phyloP scores from a whole-genome alignment of 2,329 filamentous ascomycete species.

The Colletotrichum godetiae region DNA sequence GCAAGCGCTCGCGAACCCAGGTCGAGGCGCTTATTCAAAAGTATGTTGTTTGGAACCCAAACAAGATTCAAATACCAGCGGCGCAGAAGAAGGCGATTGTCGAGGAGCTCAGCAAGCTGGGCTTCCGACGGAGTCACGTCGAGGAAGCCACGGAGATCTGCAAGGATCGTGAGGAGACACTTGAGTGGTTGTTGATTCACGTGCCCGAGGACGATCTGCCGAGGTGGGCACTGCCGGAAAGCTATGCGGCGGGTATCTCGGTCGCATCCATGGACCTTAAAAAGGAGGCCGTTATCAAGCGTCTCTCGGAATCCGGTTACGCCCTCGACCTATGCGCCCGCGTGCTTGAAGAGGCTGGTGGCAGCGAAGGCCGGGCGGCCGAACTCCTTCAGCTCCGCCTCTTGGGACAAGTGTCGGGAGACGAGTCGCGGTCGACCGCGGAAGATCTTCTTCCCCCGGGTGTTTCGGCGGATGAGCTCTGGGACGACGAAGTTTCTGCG shows the following conservation, averaged over 20 bases:
- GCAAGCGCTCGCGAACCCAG: constrained; percentile 79
- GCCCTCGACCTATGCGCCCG: constrained; percentile 85
- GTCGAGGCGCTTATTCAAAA: constrained; percentile 84
- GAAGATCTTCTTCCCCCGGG: constrained; percentile 32
- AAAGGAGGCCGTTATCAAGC: constrained; percentile 83
- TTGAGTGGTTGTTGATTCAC: constrained; percentile 97
- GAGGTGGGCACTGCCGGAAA: constrained; percentile 89
- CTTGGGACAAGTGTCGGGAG: constrained; percentile 22
- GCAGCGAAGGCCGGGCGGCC: constrained; percentile 82
- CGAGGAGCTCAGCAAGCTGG: constrained; percentile 80
- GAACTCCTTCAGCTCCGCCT: constrained; percentile 75
- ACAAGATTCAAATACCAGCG: constrained; percentile 74
- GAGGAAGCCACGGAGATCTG: constrained; percentile 89
- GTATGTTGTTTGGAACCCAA: constrained; percentile 88
- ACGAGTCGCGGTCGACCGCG: constrained; percentile 26
- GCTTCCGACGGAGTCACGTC: constrained; percentile 89
- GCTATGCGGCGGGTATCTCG: constrained; percentile 89
- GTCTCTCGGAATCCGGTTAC: constrained; percentile 86
- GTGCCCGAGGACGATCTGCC: constrained; percentile 98
- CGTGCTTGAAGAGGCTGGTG: constrained; percentile 75
- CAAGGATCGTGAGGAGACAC: constrained; percentile 89
- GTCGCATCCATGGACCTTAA: constrained; percentile 86
- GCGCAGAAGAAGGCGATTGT: constrained; percentile 69
- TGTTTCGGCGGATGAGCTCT: constrained; percentile 69
- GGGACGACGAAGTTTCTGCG: constrained; percentile 87